These are phyloP conservation scores for Yamadazyma membranifaciens DNA, from an alignment of 1,139 yeast species.

Conservation along the genomic window DNA sequence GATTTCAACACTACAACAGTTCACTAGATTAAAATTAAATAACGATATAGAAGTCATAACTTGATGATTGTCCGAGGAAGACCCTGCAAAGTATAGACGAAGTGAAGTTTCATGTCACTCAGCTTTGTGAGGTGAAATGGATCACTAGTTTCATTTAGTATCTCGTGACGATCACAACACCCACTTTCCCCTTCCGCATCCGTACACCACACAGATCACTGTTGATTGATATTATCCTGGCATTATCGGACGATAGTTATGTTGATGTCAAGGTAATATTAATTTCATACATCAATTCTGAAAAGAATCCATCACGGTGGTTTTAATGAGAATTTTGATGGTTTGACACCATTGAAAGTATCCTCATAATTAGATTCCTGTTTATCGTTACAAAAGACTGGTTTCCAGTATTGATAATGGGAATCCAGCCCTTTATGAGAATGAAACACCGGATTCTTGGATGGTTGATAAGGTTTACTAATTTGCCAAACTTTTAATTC, in stretches of 20 bases:
- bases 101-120: neutral
- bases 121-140: neutral
- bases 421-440: no score
- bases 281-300: no score
- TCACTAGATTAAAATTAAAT: conserved; percentile 3
- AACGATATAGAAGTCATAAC: conserved; percentile 2
- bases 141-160: conserved; percentile 2
- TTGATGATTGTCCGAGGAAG: neutral
- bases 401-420: no score
- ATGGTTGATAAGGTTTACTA: neutral
- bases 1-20: conserved; percentile 1
- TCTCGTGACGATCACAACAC: conserved; percentile 1
- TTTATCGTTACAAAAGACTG: no score
- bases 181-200: neutral
- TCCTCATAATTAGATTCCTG: no score
- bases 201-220: conserved; percentile 6
- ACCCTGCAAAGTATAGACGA: neutral
- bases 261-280: no score
- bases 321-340: no score
- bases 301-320: no score
- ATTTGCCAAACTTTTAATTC: neutral
- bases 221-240: neutral
- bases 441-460: no score
- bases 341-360: no score
- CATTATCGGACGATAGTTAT: neutral